These are phyloP conservation scores for Trichoderma lentiforme DNA, from an alignment of 2,329 filamentous ascomycete species.

Conservation along the genomic window DNA sequence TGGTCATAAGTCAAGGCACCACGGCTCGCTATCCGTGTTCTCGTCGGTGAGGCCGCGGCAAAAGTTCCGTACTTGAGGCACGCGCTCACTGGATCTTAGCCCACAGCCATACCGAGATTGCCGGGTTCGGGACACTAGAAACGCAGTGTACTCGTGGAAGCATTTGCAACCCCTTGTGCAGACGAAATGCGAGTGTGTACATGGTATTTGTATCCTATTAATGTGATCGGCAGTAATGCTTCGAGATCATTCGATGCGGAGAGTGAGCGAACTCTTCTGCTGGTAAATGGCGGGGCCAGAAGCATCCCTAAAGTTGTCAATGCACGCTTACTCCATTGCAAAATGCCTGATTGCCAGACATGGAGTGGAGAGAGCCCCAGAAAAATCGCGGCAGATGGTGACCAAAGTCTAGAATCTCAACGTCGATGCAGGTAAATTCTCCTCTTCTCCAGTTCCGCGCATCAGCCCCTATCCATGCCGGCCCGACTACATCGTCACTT, in stretches of 20 bases:
- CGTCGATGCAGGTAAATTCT: not conserved
- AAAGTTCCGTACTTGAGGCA: not conserved
- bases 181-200: not conserved
- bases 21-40: not conserved
- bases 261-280: not conserved
- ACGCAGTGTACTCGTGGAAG: not conserved
- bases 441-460: not conserved
- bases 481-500: not conserved
- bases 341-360: not conserved
- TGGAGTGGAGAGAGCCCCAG: not conserved
- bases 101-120: slow-evolving; percentile 1
- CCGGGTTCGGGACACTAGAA: not conserved
- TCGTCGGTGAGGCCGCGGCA: slow-evolving; percentile 3
- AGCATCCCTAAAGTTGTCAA: not conserved
- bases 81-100: not conserved
- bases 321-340: not conserved
- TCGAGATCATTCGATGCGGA: not conserved
- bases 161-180: not conserved
- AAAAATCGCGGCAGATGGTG: not conserved
- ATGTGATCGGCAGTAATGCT: not conserved
- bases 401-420: not conserved
- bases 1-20: not conserved
- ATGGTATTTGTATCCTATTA: not conserved
- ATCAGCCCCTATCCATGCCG: not conserved
- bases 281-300: not conserved